Base-by-base conservation (phyloP, 2,329 filamentous ascomycete genomes). In the Curvularia lunata region DNA sequence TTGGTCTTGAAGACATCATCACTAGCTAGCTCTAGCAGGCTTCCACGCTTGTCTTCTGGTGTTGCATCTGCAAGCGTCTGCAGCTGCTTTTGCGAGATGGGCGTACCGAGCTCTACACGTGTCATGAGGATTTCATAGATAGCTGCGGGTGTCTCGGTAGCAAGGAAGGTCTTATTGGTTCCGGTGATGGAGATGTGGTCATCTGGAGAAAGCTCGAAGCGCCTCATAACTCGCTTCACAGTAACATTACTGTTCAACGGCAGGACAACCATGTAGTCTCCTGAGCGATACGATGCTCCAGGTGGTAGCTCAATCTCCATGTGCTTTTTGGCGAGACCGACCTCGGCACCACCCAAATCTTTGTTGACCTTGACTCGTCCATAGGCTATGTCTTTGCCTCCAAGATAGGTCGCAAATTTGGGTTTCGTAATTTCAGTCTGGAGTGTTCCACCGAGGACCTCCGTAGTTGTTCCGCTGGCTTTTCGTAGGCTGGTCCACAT, bases 181-280 rank as follows among this genome's bases (percentile, higher is more conserved):
- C 54, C 54, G 0, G 50, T 54, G 10, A 66, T 54, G n/a, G 52
- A 41, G 32, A 67, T 58, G 16, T 38, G 53, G 5, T 57, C 54
- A 7, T 57, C 54, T 2, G 54, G 54, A 5, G 54, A 40, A 8
- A 57, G 30, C 21, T 54, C 48, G 52, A 67, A 71, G 32, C 58
- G 59, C 19, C 54, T 58, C 21, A 66, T 38, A 21, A 66, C 59
- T 5, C 68, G 64, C n/a, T 52, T 52, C n/a, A 61, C 61, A n/a
- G 48, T 63, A 12, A 48, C 38, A 2, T 54, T 43, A 19, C 47
- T 51, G 73, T 92, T 93, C 27, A 89, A 76, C 0, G 90, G 90
- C 1, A 91, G 79, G 2, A 91, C 79, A 0, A 88, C 88, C 1
- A 93, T 81, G 71, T 93, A 92, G 70, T 93, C 90, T 12, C 90